These are phyloP conservation scores for Pseudozyma pruni DNA, from an alignment of 1,284 basidiomycete genomes.

Conservation along the genomic window DNA sequence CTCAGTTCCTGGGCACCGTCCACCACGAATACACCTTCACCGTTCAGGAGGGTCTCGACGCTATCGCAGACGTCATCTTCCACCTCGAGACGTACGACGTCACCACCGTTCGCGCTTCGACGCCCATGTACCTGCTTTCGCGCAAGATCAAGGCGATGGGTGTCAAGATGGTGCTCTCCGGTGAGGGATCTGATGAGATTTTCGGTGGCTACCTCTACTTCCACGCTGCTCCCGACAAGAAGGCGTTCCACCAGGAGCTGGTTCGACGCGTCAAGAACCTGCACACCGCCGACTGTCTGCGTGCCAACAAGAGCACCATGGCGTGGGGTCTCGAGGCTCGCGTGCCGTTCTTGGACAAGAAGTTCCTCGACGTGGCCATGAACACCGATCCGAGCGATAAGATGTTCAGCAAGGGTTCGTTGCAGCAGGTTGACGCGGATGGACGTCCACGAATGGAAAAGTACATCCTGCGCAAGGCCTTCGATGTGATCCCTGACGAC, in stretches of 20 bases:
- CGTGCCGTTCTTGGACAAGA: slow-evolving; percentile 98
- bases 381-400: slow-evolving; percentile 88
- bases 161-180: slow-evolving; percentile 99
- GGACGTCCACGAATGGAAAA: slow-evolving; percentile 68
- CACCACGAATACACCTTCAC: slow-evolving; percentile 99
- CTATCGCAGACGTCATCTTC: slow-evolving; percentile 96
- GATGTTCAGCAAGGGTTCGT: slow-evolving; percentile 85
- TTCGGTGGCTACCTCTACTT: slow-evolving; percentile 99
- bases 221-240: slow-evolving; percentile 91
- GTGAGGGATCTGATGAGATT: slow-evolving; percentile 98
- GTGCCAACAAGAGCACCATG: slow-evolving; percentile 99
- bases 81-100: slow-evolving; percentile 99
- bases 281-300: slow-evolving; percentile 95
- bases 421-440: slow-evolving; percentile 77
- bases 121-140: slow-evolving; percentile 95
- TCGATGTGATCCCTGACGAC: slow-evolving; percentile 82
- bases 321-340: slow-evolving; percentile 99
- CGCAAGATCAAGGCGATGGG: slow-evolving; percentile 99
- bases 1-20: slow-evolving; percentile 90
- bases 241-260: slow-evolving; percentile 94
- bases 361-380: slow-evolving; percentile 94
- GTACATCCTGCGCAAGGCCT: slow-evolving; percentile 98
- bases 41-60: slow-evolving; percentile 96
- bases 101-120: slow-evolving; percentile 96
- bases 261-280: slow-evolving; percentile 96